phyloP scores from a whole-genome alignment of 148 eudicot genomes.

The Rhododendron williamsianum region DNA sequence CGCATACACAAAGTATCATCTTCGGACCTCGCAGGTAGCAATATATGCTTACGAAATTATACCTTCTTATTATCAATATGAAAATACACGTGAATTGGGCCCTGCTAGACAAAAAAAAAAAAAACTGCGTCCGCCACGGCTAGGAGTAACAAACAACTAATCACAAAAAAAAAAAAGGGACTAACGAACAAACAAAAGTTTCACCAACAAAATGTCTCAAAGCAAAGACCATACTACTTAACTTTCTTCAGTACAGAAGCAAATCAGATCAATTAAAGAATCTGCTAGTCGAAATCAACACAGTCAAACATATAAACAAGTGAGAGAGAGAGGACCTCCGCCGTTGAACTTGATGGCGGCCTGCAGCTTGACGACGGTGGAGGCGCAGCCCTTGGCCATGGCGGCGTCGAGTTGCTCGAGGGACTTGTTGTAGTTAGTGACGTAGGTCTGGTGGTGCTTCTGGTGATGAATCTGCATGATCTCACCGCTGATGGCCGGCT shows the following conservation, averaged over 20 bases:
- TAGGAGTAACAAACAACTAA: too few species aligned
- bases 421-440: slow-evolving; percentile 90
- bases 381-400: slow-evolving; percentile 52
- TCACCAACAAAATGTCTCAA: too few species aligned
- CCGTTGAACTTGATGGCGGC: slow-evolving; percentile 88
- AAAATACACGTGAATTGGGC: too few species aligned
- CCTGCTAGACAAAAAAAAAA: too few species aligned
- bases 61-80: too few species aligned
- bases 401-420: slow-evolving; percentile 78
- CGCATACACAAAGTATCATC: too few species aligned
- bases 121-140: too few species aligned
- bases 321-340: slow-evolving; percentile 56
- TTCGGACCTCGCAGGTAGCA: too few species aligned
- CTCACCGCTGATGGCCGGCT: slow-evolving; percentile 78
- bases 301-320: not conserved
- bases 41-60: too few species aligned
- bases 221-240: too few species aligned
- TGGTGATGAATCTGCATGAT: slow-evolving; percentile 94
- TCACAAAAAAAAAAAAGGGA: too few species aligned
- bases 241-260: not conserved
- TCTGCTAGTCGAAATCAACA: not conserved
- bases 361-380: slow-evolving; percentile 62
- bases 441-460: slow-evolving; percentile 87
- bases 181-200: too few species aligned
- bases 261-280: not conserved